Evolutionary conservation across 2,329 filamentous ascomycete species (phyloP), one percentile per base, ranked within the genome.

Genomic region (Fusarium sp.): DNA sequence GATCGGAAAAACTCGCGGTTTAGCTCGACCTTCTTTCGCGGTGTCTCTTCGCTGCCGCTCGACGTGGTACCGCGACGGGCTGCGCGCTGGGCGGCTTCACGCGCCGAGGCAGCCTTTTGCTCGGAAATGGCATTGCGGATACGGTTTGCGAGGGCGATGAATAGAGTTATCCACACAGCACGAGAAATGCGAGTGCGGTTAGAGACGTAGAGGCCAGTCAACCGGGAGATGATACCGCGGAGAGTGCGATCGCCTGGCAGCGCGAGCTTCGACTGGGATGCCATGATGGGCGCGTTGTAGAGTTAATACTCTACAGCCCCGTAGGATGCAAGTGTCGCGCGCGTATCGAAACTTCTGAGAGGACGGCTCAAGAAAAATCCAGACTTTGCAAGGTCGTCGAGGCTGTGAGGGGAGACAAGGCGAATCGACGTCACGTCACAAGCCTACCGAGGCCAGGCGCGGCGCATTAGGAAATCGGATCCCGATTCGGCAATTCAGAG

Each of bases 61-160:
- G 77, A 85, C 72, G 79, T 88, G 75, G 80, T 86, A 75, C 77
- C 89, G 79, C 78, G 76, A 75, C 79, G 80, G 31, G 81, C 78
- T 31, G 79, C 78, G 69, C 85, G 82, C 73, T 84, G 81, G 71
- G 89, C 87, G 6, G 88, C 87, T 64, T 92, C 89, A 67, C 90
- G 88, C 57, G 83, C 83, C 1, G 91, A 91, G 2, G 93, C 92
- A 14, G 92, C 92, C 79, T 97, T 97, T 79, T 98, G 96, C 79
- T 97, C 94, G 64, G 91, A 90, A 76, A 98, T 91, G 74, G 95
- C 94, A 86, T 93, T 90, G 74, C 94, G 93, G 59, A 98, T 90
- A 74, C 96, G 93, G 79, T 97, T 94, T 65, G 90, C 85, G 65
- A 97, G 88, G 51, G 93, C 89, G 72, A 95, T 82, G 73, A 95